Base-by-base conservation (phyloP, 306 rosid species). In the Echinosophora koreensis region DNA sequence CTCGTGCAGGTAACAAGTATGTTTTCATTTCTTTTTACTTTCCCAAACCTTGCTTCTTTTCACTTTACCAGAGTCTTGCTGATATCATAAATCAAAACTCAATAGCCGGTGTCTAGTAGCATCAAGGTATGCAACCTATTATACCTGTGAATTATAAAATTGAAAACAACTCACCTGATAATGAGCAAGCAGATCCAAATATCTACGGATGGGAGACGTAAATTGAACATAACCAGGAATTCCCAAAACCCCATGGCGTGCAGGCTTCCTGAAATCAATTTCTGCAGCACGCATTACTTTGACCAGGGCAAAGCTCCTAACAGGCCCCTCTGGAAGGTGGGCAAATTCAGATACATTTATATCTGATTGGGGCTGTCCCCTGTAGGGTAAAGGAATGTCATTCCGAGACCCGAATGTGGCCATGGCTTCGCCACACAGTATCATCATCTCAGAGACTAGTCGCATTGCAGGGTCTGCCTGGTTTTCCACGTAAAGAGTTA, bases 261-360 rank as follows among this genome's bases (percentile, higher is more conserved):
- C 83, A 34, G 99, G 99, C 79, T 93, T 92, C 85, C 99, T 87
- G 90, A 91, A 92, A 89, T 96, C 98, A 63, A 92, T 87, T 89
- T 93, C 98, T 79, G 99, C 99, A 59, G 97, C 97, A 49, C 99
- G 97, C 96, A 96, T 89, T 85, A 83, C 63, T 87, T 47, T 92
- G 77, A 96, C 90, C 16, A 96, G 82, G 46, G 99, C 93, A 84
- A 84, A 88, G 86, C 94, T 93, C 81, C 99, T 88, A 82, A 96
- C 96, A 16, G 99, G 98, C 66, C 99, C 99, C 87, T 92, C 99
- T 68, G 97, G 99, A 84, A 96, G 99, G 82, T 91, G 94, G 37
- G 93, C 72, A 87, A 89, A 96, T 82, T 84, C 89, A 77, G 96
- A 91, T 35, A 77, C 63, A 77, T 96, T 89, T 17, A 96, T 79